Evolutionary conservation across 331 rosid genomes (phyloP).

Genomic region (Malus hybrid): DNA sequence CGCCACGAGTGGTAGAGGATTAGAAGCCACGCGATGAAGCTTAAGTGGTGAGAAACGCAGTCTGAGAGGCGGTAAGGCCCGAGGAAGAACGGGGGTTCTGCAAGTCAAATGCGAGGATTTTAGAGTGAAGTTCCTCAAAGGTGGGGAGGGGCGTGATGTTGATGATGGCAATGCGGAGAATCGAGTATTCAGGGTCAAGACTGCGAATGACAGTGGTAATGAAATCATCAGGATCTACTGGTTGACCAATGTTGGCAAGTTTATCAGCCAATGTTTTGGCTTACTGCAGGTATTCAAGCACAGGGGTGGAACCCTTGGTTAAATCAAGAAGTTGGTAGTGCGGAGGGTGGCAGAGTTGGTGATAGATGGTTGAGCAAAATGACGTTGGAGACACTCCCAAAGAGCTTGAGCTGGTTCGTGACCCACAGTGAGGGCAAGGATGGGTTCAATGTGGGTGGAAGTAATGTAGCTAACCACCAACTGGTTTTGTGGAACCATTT

Average conservation of each 20-base stretch:
- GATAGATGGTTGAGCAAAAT: not conserved
- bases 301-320: accelerated
- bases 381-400: not conserved
- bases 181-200: too few relatives aligned
- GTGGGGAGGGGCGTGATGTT: too few relatives aligned
- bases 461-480: not conserved
- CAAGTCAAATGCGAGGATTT: accelerated
- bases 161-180: accelerated
- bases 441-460: not conserved
- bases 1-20: too few relatives aligned
- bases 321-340: not conserved
- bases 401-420: not conserved
- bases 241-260: too few relatives aligned
- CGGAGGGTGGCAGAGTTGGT: not conserved
- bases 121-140: too few relatives aligned
- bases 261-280: not conserved
- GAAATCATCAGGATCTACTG: too few relatives aligned
- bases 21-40: accelerated
- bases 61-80: too few relatives aligned
- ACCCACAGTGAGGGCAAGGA: not conserved
- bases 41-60: too few relatives aligned
- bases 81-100: too few relatives aligned
- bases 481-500: not conserved
- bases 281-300: not conserved
- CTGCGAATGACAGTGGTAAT: accelerated